Conservation (phyloP, 2,329 filamentous ascomycete species). For the Botrytis porri region DNA sequence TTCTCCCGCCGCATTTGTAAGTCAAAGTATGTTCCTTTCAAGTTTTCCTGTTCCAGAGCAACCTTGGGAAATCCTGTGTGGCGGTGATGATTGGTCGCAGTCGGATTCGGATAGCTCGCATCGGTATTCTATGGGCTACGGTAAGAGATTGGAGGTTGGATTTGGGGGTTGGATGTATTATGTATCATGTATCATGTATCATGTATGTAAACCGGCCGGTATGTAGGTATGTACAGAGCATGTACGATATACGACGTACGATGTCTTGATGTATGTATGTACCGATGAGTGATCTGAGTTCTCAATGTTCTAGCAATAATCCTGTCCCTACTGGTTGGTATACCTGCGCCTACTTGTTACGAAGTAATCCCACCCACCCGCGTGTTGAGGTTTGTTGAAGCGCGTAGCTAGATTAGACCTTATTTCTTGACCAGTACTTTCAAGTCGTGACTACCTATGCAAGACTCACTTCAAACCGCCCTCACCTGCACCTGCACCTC, state of each 20-base stretch:
- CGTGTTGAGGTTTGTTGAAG: neutral
- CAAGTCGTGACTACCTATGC: neutral
- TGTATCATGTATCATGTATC: no score
- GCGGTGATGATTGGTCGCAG: neutral
- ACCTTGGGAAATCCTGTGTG: neutral
- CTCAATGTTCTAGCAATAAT: neutral
- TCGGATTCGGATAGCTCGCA: conserved; percentile 1
- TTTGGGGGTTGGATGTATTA: no score
- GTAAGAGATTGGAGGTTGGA: no score
- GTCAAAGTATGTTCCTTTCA: neutral
- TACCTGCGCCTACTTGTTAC: neutral
- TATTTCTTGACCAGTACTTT: neutral
- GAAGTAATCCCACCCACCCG: neutral
- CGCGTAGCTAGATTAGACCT: neutral
- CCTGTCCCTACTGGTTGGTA: no score
- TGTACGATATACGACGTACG: neutral
- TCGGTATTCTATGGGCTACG: neutral
- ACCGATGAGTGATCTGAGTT: neutral
- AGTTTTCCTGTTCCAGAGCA: neutral
- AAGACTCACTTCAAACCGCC: neutral
- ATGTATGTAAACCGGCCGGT: no score
- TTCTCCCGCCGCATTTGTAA: neutral
- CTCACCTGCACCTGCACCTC: neutral
- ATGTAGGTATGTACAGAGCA: no score
- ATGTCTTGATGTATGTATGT: neutral